Evolutionary conservation across 2,329 filamentous ascomycete genomes (phyloP), one percentile per base, ranked within the genome.

Genomic region (Orbilia oligospora): DNA sequence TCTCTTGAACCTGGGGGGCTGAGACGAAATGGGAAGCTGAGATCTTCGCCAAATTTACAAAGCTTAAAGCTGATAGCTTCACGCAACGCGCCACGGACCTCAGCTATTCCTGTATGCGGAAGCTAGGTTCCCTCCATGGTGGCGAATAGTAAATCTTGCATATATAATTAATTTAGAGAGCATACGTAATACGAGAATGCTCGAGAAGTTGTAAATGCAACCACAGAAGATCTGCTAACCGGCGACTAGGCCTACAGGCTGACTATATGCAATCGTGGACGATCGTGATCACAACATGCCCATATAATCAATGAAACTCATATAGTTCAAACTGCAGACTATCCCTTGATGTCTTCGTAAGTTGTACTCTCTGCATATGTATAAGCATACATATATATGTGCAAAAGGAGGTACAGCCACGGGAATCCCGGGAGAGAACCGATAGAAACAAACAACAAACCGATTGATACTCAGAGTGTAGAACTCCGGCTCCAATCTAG

Each of bases 1-100:
- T n/a, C 33, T 36, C 33, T 8, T 8, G 33, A 36, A 36, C 12
- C 4, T 24, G 18, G 56, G n/a, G 56, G 56, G 56, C 20, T 61
- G 56, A 20, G 36, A 61, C 56, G 5, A 61, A 30, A 24, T 5
- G 10, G 56, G 56, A 61, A 61, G 56, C 36, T 61, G 56, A 61
- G 56, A 44, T n/a, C 36, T n/a, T 22, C 33, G 8, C 30, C n/a
- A 38, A 58, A 38, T 20, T 20, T 20, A 18, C 53, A 58, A 36
- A 22, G 53, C 53, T 18, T 61, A 27, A 36, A 38, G 16, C 30
- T 38, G 18, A 58, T 20, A 22, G 30, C 53, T 58, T 58, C 53
- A 20, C n/a, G 20, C 36, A 61, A 44, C 33, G 9, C 36, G 24
- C 14, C 36, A 44, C 20, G 22, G 16, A 44, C 12, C 24, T 27